Percentiles rank a stretch among this genome's conserved stretches.
Conservation (phyloP, 2,329 filamentous ascomycete species). For the Scedosporium boydii region DNA sequence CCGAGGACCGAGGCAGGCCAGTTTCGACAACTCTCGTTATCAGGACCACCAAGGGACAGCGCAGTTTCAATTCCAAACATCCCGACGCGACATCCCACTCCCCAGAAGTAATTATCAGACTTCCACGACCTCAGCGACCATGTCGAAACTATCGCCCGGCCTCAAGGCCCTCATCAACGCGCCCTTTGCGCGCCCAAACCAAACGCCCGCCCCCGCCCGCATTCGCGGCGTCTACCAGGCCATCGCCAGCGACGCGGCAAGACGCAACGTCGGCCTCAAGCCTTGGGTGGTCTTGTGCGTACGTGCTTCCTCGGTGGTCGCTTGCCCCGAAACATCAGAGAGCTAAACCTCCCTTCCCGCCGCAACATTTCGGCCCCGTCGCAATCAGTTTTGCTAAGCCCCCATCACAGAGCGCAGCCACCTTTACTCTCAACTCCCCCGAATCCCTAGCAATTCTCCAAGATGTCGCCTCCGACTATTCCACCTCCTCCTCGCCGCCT, state of each 20-base stretch:
- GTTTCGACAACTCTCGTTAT: neutral
- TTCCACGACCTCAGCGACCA: constrained; percentile 22
- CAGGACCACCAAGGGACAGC: neutral
- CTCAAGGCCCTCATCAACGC: constrained; percentile 69
- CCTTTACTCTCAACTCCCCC: constrained; percentile 80
- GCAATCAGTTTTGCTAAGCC: neutral
- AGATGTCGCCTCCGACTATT: constrained; percentile 30
- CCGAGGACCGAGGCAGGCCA: neutral
- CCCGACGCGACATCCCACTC: neutral
- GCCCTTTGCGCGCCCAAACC: constrained; percentile 55
- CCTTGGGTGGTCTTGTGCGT: constrained; percentile 62
- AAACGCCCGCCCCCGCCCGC: constrained; percentile 51
- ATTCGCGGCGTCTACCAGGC: constrained; percentile 55
- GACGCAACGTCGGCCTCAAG: constrained; percentile 50
- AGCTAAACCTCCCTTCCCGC: too few species aligned
- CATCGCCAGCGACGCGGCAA: constrained; percentile 53
- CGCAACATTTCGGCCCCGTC: neutral
- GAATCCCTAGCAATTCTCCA: constrained; percentile 60
- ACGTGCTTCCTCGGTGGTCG: constrained; percentile 12
- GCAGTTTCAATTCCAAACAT: neutral
- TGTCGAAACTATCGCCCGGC: constrained; percentile 63
- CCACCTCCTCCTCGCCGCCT: constrained; percentile 12
- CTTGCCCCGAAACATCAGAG: too few species aligned
- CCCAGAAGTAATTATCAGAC: neutral
- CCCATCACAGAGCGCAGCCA: constrained; percentile 58